Evolutionary conservation across 1,284 basidiomycete species (phyloP), one percentile per base, ranked within the genome.

Genomic region (Ustilago nuda): DNA sequence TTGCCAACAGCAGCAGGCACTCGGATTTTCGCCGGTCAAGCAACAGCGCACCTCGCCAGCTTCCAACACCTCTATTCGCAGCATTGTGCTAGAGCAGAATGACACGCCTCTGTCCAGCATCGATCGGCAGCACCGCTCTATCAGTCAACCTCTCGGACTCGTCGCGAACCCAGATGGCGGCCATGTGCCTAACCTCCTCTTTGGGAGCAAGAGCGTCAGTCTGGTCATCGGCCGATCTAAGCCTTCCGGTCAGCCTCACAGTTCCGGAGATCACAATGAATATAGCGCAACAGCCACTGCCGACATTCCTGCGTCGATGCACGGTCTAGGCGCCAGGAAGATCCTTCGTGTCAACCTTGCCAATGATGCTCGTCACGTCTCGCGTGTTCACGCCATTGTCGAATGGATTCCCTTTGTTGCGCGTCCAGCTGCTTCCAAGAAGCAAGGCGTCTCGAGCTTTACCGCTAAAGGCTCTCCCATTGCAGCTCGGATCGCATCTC

Each of bases 401-500:
- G 81, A 82, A n/a, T 84, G 76, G 75, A 76, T 82, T n/a, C 84
- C 83, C 32, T 82, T 84, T 51, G 66, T 72, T 32, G 15, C 62
- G 33, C 64, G 67, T 43, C 23, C 63, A 0, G 59, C 41, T 1
- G 6, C 55, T 17, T 30, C 46, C 54, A 75, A 61, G 48, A 76
- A 61, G 41, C 43, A 64, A 4, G 43, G 37, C 27, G 60, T 58
- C 19, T 63, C 67, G 8, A 62, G 65, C 62, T 65, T 66, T 54
- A 60, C 66, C 8, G 60, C 67, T 19, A 69, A 69, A 46, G 66
- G 59, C 32, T 65, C 74, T 4, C 65, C 78, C 13, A 56, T 57
- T 4, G 63, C 51, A 55, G 60, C 64, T 27, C 53, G 50, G 13
- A 54, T 62, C 17, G 48, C 64, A 11, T 51, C 54, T 33, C 57